phyloP scores from a whole-genome alignment of 2,329 filamentous ascomycete species.

The Colletotrichum melonis region DNA sequence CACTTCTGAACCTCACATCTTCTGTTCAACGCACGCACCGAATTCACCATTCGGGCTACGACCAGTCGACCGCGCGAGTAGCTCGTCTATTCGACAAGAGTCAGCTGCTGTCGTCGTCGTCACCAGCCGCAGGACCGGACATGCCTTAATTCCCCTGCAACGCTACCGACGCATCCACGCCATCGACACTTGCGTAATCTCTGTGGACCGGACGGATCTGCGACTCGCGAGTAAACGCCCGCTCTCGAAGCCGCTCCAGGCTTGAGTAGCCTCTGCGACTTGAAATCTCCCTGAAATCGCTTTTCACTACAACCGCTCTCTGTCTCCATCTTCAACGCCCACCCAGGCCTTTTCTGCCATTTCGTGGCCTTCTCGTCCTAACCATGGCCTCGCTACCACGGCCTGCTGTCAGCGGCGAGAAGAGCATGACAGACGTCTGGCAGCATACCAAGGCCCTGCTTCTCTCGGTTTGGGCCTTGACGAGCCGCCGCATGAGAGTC shows the following conservation, averaged over 20 bases:
- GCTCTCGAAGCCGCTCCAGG: background rate
- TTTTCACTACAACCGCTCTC: background rate
- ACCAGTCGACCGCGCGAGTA: slow-evolving; percentile 11
- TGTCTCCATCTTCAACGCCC: background rate
- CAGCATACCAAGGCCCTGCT: slow-evolving; percentile 39
- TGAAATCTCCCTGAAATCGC: background rate
- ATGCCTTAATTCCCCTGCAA: slow-evolving; percentile 20
- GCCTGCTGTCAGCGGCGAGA: slow-evolving; percentile 29
- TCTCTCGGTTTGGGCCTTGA: slow-evolving; percentile 46
- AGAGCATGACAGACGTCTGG: slow-evolving; percentile 38
- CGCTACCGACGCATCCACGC: slow-evolving; percentile 20
- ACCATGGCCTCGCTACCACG: slow-evolving; percentile 23
- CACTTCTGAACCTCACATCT: background rate
- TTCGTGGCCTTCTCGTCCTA: background rate
- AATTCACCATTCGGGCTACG: background rate
- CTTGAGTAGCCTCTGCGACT: background rate
- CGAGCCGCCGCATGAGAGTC: slow-evolving; percentile 47
- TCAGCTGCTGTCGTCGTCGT: slow-evolving; percentile 4
- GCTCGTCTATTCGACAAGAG: background rate
- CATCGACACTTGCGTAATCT: slow-evolving; percentile 18
- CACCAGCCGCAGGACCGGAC: background rate
- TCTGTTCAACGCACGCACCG: background rate
- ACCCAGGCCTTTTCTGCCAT: background rate
- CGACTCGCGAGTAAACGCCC: slow-evolving; percentile 18
- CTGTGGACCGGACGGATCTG: slow-evolving; percentile 17